Evolutionary conservation across 225 moss, liverwort and hornwort species (phyloP).

Genomic region (Polytrichum formosum): DNA sequence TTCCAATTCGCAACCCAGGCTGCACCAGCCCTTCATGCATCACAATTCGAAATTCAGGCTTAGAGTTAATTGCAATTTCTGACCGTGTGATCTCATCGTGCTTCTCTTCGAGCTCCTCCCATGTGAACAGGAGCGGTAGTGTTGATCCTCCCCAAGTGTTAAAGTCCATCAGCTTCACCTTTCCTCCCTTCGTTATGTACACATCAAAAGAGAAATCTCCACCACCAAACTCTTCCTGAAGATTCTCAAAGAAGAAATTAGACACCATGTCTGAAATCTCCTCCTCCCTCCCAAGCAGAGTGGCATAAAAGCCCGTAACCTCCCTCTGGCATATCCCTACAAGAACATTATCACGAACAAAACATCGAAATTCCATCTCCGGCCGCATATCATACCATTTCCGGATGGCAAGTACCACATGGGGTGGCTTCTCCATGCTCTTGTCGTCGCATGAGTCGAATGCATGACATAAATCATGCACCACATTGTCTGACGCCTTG

Average conservation of each 20-base stretch:
- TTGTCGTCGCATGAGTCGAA: slow-evolving; percentile 87
- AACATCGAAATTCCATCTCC: slow-evolving; percentile 92
- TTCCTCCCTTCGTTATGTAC: slow-evolving; percentile 62
- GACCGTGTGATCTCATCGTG: neutral
- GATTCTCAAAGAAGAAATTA: slow-evolving; percentile 56
- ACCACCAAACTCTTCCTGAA: slow-evolving; percentile 55
- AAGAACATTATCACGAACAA: slow-evolving; percentile 46
- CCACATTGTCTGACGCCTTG: slow-evolving; percentile 81
- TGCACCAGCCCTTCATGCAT: slow-evolving; percentile 71
- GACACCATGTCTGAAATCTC: slow-evolving; percentile 44
- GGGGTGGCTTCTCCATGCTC: slow-evolving; percentile 44
- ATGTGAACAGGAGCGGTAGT: slow-evolving; percentile 73
- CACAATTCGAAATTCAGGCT: slow-evolving; percentile 72
- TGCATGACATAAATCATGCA: slow-evolving; percentile 76
- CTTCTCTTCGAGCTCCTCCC: slow-evolving; percentile 81
- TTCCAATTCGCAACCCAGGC: slow-evolving; percentile 73
- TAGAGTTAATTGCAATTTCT: slow-evolving; percentile 5
- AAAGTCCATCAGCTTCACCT: slow-evolving; percentile 78
- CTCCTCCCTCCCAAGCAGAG: slow-evolving; percentile 47
- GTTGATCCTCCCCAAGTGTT: slow-evolving; percentile 89
- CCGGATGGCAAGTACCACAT: slow-evolving; percentile 68
- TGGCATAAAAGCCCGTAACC: slow-evolving; percentile 88
- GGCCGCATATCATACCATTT: slow-evolving; percentile 93
- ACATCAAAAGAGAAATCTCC: slow-evolving; percentile 75
- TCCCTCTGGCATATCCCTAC: slow-evolving; percentile 82